Evolutionary conservation across 768 basidiomycete genomes (phyloP), one percentile per base, ranked within the genome.

Genomic region (Sistotremastrum suecicum): DNA sequence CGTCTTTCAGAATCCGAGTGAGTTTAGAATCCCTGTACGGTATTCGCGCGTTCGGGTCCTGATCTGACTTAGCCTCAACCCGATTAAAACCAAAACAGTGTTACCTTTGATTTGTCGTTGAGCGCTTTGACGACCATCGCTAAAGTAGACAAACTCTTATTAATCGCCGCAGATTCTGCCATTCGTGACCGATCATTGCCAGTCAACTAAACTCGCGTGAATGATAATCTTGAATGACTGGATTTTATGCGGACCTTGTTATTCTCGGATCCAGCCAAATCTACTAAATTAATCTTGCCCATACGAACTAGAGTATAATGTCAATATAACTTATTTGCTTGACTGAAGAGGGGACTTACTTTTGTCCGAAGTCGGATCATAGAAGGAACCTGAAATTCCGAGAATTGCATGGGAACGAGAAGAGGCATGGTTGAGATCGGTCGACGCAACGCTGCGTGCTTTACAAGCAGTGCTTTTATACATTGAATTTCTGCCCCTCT

Each of bases 11-110:
- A 43, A 92, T 79, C 29, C 90, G 70, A 0, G 89, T 94, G 34
- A 92, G 68, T 57, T 90, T 90, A 0, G 86, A 85, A 58, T 92
- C 85, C 39, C 90, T 78, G 56, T 91, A 92, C 0, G 90, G 90
- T 48, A 92, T 82, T 28, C 86, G 78, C 31, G 76, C 65, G 20
- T 20, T 20, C 20, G 20, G 20, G 20, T 20, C 20, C 20, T 20
- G 20, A 20, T 20, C 20, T 20, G 20, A 20, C 20, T 20, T 20
- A 20, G 20, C 20, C 20, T 20, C 20, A 20, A 20, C 20, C 20
- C 20, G 20, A 20, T 20, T 20, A 20, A 20, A 20, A 11, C n/a
- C 40, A 5, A n/a, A 20, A 40, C 10, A 28, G 34, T 11, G 20
- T 20, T 20, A 20, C 44, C 80, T 76, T 56, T 70, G 71, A 53